A percentile compares a stretch with the other conserved stretches of the same genome.
These are phyloP conservation scores for Bassia scoparia DNA, from an alignment of 148 eudicot genomes.

Conservation along the genomic window DNA sequence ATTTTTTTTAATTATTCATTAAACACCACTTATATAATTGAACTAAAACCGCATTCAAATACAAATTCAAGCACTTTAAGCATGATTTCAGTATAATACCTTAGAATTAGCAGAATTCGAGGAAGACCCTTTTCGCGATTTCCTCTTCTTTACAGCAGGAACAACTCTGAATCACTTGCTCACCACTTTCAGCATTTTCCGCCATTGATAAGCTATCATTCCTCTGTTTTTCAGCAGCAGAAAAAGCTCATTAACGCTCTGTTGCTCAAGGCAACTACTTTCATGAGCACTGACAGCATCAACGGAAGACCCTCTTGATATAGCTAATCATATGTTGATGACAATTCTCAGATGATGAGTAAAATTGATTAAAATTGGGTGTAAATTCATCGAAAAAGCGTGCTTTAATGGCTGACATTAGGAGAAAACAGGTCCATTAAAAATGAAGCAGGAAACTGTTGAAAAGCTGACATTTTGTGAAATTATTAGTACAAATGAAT, in stretches of 20 bases:
- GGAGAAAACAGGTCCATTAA: conserved; percentile 24
- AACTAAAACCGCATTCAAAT: background rate
- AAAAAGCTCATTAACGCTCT: conserved; percentile 12
- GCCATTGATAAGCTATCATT: conserved; percentile 39
- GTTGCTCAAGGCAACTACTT: conserved; percentile 28
- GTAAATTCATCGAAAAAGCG: conserved; percentile 9
- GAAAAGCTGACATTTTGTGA: conserved; percentile 36
- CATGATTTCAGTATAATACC: conserved; percentile 27
- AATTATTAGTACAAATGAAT: conserved; percentile 6
- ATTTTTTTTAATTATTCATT: background rate
- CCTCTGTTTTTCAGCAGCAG: conserved; percentile 28
- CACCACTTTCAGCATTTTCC: conserved; percentile 29
- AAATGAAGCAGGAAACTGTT: conserved; percentile 30
- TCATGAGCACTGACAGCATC: conserved; percentile 21
- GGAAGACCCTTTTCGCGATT: conserved; percentile 30
- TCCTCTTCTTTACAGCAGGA: conserved; percentile 38
- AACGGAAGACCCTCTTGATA: conserved; percentile 16
- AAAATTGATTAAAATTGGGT: conserved; percentile 16
- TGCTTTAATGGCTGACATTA: conserved; percentile 10
- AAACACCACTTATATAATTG: background rate
- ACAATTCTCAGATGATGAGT: background rate
- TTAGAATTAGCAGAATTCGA: conserved; percentile 38
- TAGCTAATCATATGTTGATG: conserved; percentile 1
- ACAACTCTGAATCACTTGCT: conserved; percentile 24
- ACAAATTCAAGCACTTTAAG: background rate